Evolutionary conservation across 257 asterid genomes (phyloP).

Genomic region (Linaria vulgaris): DNA sequence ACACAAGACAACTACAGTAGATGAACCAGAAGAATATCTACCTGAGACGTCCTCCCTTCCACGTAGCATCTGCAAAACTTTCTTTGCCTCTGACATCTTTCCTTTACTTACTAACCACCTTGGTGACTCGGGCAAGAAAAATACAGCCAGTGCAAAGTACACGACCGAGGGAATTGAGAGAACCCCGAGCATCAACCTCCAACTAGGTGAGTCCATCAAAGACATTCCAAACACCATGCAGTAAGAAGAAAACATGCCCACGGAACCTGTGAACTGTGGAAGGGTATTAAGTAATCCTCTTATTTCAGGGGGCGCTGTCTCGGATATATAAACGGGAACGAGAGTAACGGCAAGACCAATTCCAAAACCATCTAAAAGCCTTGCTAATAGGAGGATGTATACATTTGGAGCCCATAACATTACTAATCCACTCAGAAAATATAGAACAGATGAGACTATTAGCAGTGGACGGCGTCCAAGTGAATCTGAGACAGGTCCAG

Average conservation of each 20-base stretch:
- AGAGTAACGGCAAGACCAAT: slow-evolving; percentile 91
- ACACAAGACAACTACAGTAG: no score
- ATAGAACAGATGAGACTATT: slow-evolving; percentile 69
- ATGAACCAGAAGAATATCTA: slow-evolving; percentile 16
- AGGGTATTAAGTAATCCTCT: slow-evolving; percentile 78
- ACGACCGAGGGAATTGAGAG: slow-evolving; percentile 74
- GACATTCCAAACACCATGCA: slow-evolving; percentile 96
- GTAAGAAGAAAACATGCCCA: slow-evolving; percentile 84
- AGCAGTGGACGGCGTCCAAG: slow-evolving; percentile 97
- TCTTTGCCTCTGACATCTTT: slow-evolving; percentile 74
- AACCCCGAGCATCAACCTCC: slow-evolving; percentile 97
- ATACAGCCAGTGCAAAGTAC: slow-evolving; percentile 59
- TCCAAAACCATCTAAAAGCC: slow-evolving; percentile 93
- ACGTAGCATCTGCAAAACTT: slow-evolving; percentile 67
- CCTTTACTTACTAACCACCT: slow-evolving; percentile 98
- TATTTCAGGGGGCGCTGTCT: slow-evolving; percentile 94
- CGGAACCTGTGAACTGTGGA: slow-evolving; percentile 90
- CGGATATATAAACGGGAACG: slow-evolving; percentile 88
- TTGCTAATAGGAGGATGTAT: slow-evolving; percentile 70
- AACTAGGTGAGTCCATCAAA: slow-evolving; percentile 64
- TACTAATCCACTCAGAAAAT: slow-evolving; percentile 76
- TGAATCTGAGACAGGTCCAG: slow-evolving; percentile 79
- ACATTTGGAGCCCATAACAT: slow-evolving; percentile 96
- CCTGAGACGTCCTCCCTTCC: slow-evolving; percentile 92
- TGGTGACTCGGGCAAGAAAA: slow-evolving; percentile 92